Conservation (phyloP, 2,329 filamentous ascomycete species). For the Claviceps africana region DNA sequence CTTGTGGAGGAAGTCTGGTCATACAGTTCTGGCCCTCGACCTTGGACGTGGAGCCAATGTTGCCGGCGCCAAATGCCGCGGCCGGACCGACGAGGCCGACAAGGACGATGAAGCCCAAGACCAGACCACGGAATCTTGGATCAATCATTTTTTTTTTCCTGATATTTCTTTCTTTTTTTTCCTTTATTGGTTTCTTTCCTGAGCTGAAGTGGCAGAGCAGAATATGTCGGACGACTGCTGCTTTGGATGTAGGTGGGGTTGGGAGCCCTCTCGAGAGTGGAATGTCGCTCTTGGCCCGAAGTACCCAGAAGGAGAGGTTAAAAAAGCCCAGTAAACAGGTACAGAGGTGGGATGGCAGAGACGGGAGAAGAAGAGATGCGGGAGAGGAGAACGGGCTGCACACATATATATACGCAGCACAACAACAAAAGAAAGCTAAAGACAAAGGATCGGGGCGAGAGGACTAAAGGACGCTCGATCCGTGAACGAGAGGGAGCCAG, state of each 20-base stretch:
- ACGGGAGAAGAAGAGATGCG: too few relatives aligned
- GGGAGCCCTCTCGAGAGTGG: too few relatives aligned
- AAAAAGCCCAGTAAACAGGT: too few relatives aligned
- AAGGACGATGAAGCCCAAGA: conserved; percentile 45
- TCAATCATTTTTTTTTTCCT: conserved; percentile 27
- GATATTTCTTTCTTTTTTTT: too few relatives aligned
- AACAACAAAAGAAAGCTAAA: background rate
- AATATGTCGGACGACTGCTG: background rate
- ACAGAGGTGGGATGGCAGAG: too few relatives aligned
- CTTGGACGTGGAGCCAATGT: conserved; percentile 68
- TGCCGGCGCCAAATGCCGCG: conserved; percentile 74
- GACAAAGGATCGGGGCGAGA: background rate
- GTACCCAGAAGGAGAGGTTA: too few relatives aligned
- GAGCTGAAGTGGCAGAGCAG: background rate
- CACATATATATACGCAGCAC: too few relatives aligned
- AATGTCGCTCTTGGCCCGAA: background rate
- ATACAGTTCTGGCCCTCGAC: conserved; percentile 72
- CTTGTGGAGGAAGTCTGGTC: conserved; percentile 15
- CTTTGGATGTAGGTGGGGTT: background rate
- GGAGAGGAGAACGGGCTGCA: too few relatives aligned
- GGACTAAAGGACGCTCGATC: background rate
- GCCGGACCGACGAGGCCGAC: conserved; percentile 53
- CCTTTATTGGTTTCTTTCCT: too few relatives aligned
- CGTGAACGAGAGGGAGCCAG: background rate
- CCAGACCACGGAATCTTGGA: conserved; percentile 32